These are phyloP conservation scores for Skeletonema tropicum DNA, from an alignment of 108 stramenopile species.

Conservation along the genomic window DNA sequence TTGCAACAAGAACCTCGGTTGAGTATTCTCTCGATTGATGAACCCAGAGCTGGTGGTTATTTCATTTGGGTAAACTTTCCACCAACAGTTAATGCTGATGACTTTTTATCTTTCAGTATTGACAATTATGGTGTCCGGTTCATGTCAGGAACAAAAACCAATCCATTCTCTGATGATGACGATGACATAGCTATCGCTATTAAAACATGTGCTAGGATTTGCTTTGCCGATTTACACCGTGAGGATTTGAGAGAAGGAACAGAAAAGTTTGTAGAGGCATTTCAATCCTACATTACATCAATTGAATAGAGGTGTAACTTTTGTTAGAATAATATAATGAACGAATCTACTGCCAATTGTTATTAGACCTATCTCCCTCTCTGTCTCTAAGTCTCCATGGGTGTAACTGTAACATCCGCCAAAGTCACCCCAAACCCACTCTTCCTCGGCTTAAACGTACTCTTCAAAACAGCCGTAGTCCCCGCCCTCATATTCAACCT, in stretches of 20 bases:
- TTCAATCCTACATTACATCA: constrained; percentile 15
- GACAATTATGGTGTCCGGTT: constrained; percentile 48
- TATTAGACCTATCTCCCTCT: neutral
- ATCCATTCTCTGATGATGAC: constrained; percentile 39
- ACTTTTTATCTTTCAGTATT: constrained; percentile 47
- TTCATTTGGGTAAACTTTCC: constrained; percentile 71
- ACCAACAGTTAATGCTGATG: constrained; percentile 41
- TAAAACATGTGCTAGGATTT: constrained; percentile 58
- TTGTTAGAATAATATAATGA: neutral
- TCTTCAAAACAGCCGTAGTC: constrained; percentile 77
- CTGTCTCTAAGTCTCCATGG: constrained; percentile 53
- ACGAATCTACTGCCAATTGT: neutral
- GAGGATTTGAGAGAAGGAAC: constrained; percentile 44
- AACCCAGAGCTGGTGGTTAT: constrained; percentile 58
- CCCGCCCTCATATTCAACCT: constrained; percentile 72
- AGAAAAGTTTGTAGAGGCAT: constrained; percentile 43
- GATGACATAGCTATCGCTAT: constrained; percentile 14
- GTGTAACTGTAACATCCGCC: constrained; percentile 65
- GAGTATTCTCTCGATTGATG: constrained; percentile 20
- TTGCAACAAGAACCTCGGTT: constrained; percentile 47
- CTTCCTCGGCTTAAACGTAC: constrained; percentile 55
- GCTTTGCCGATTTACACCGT: constrained; percentile 66
- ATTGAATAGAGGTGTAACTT: neutral
- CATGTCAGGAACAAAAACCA: constrained; percentile 57
- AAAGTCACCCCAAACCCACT: constrained; percentile 49